phyloP scores from a whole-genome alignment of 345 rosid species.

The Ceriops decandra region DNA sequence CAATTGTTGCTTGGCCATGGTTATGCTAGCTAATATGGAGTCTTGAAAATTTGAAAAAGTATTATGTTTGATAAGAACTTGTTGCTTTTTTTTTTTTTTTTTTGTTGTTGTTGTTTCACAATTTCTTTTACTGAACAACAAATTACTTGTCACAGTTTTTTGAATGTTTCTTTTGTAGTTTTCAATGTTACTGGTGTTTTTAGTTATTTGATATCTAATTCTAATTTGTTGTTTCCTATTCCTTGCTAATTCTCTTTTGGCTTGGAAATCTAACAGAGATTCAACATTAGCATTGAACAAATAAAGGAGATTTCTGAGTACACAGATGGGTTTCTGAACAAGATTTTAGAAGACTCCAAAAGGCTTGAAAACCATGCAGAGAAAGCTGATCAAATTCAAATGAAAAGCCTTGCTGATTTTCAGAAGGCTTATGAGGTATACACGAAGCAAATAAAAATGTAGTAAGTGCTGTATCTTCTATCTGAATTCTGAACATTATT shows the following conservation, averaged over 20 bases:
- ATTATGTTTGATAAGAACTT: too few species aligned
- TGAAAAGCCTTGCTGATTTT: conserved; percentile 68
- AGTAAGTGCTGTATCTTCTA: background rate
- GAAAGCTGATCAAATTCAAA: conserved; percentile 61
- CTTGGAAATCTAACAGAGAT: conserved; percentile 46
- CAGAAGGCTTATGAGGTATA: conserved; percentile 80
- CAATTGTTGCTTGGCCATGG: background rate
- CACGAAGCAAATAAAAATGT: background rate
- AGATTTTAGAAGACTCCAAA: conserved; percentile 58
- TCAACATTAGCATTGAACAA: conserved; percentile 55
- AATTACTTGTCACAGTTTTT: too few species aligned
- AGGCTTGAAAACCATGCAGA: conserved; percentile 54
- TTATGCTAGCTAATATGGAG: background rate
- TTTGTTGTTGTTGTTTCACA: too few species aligned
- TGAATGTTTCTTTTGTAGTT: background rate
- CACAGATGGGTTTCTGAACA: conserved; percentile 55
- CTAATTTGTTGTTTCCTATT: background rate
- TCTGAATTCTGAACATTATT: background rate
- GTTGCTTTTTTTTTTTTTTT: too few species aligned
- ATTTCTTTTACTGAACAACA: too few species aligned
- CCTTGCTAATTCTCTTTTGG: background rate
- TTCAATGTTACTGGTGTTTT: background rate
- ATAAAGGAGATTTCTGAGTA: conserved; percentile 62
- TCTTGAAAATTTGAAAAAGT: background rate
- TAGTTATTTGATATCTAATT: background rate